Percentiles rank a stretch among this genome's conserved stretches.
Evolutionary conservation across 345 rosid genomes (phyloP).

Genomic region (Corymbia maculata): DNA sequence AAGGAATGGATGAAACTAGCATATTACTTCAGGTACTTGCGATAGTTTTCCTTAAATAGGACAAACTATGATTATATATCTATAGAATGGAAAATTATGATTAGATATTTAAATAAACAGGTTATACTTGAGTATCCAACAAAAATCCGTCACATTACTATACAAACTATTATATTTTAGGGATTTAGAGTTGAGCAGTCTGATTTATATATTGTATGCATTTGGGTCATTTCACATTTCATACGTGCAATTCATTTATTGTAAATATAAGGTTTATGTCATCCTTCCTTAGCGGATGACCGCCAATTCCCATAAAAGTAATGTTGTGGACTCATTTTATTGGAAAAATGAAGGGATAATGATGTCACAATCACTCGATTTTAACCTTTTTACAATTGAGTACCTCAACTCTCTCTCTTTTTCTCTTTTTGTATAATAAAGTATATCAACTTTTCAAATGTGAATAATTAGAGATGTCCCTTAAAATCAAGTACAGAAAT

Average conservation of each 20-base stretch:
- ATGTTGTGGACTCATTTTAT: too few relatives aligned
- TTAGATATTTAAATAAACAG: too few relatives aligned
- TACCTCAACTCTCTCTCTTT: neutral
- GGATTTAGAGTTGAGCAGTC: neutral
- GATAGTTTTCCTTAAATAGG: too few relatives aligned
- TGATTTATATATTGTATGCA: too few relatives aligned
- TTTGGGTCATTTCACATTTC: neutral
- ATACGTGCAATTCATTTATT: neutral
- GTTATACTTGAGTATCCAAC: too few relatives aligned
- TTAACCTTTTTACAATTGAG: too few relatives aligned
- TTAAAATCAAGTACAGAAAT: neutral
- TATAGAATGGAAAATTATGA: too few relatives aligned
- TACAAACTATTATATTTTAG: neutral
- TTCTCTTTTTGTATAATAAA: too few relatives aligned
- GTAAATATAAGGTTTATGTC: neutral
- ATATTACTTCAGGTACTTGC: too few relatives aligned
- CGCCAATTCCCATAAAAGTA: neutral
- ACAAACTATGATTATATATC: too few relatives aligned
- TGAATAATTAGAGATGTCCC: neutral
- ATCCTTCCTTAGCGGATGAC: neutral
- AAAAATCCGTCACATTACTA: neutral
- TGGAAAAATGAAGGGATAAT: neutral
- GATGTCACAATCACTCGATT: rapidly evolving
- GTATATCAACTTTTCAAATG: neutral
- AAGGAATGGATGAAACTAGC: too few relatives aligned